Percentiles rank a stretch among this genome's conserved stretches.
These are phyloP conservation scores for Brachypodium distachyon DNA, from an alignment of 202 grass and related monocot genomes.

Conservation along the genomic window DNA sequence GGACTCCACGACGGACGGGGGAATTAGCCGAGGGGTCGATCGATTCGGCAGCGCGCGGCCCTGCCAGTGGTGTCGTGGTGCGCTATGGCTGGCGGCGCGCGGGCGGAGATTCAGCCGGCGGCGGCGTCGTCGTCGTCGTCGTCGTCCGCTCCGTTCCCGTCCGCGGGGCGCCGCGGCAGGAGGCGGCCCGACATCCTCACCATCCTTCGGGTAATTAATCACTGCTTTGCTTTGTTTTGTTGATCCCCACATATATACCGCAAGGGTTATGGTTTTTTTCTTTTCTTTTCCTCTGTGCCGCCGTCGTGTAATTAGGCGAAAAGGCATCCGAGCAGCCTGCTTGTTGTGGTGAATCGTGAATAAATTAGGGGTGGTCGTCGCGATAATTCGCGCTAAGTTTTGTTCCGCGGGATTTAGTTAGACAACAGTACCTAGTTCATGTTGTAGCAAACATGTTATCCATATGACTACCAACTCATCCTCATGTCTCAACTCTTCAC, in stretches of 20 bases:
- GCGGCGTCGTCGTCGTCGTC: slow-evolving; percentile 32
- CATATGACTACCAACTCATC: background rate
- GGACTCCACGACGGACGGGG: background rate
- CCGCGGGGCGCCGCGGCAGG: slow-evolving; percentile 16
- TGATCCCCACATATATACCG: background rate
- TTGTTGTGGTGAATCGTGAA: background rate
- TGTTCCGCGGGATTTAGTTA: too few species aligned
- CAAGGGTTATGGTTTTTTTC: background rate
- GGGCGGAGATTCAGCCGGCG: slow-evolving; percentile 19
- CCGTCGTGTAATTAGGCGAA: background rate
- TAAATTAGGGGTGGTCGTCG: background rate
- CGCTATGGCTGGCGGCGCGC: slow-evolving; percentile 29
- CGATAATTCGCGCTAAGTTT: too few species aligned
- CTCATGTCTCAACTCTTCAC: background rate
- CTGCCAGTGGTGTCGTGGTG: background rate
- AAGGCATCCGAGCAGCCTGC: background rate
- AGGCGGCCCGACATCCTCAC: slow-evolving; percentile 35
- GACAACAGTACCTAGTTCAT: too few species aligned
- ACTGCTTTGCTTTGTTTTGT: background rate
- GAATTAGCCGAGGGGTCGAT: background rate
- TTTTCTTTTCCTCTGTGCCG: background rate
- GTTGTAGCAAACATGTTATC: background rate
- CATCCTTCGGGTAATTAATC: slow-evolving; percentile 56
- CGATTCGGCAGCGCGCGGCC: background rate
- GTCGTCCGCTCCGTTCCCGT: background rate